Percentiles rank a stretch among this genome's conserved stretches.
phyloP scores from a whole-genome alignment of 345 rosid genomes.

The Durio zibethinus region DNA sequence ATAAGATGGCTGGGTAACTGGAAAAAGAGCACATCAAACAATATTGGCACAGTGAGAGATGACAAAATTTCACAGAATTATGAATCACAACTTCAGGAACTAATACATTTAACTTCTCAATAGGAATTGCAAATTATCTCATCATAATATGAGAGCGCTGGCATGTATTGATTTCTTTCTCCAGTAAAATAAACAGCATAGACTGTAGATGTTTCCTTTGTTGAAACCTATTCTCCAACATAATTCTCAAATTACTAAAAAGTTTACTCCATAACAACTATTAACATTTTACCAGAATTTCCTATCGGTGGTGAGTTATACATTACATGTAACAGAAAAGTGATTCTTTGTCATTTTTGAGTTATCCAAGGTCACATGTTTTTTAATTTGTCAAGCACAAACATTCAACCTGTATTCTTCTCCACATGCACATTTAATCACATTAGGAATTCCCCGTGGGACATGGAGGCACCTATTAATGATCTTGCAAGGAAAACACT shows the following conservation, averaged over 20 bases:
- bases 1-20: neutral
- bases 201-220: neutral
- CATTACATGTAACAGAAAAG: conserved; percentile 8
- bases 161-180: neutral
- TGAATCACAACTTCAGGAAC: neutral
- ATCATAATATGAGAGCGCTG: neutral
- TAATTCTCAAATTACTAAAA: neutral
- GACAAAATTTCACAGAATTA: neutral
- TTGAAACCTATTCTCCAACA: neutral
- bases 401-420: conserved; percentile 44
- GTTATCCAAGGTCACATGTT: neutral
- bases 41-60: neutral
- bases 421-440: conserved; percentile 55
- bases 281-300: neutral
- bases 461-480: conserved; percentile 17
- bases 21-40: neutral
- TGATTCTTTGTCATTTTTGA: neutral
- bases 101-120: neutral
- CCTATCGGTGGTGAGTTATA: neutral
- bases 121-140: neutral
- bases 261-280: neutral
- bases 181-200: conserved; percentile 2
- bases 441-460: conserved; percentile 54
- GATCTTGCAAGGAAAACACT: neutral
- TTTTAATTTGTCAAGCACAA: conserved; percentile 10